Base-by-base conservation (phyloP, 2,329 filamentous ascomycete species). In the Penicillium brevicompactum region DNA sequence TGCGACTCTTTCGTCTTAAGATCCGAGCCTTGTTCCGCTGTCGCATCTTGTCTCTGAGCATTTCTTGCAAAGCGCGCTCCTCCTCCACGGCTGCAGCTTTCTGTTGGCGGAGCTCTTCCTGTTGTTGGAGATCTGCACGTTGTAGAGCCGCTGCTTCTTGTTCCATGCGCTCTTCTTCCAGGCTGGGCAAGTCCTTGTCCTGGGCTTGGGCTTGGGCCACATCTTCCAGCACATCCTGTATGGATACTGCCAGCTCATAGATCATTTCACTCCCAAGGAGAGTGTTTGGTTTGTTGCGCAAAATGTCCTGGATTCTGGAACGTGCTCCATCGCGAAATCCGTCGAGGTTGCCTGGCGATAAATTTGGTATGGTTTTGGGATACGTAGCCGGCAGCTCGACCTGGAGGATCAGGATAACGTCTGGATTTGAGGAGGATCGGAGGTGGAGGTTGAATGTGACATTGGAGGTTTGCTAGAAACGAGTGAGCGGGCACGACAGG, bases 301-400 rank as follows among this genome's bases (percentile, higher is more conserved):
- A 78, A 31, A 95, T 80, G 52, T 85, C 81, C 67, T 87, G 81
- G 14, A 96, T 82, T 66, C 88, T 89, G 69, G 86, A 88, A 55
- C 84, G 81, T 1, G 89, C 90, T 50, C 84, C 86, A 64, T 89
- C 87, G 42, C 86, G 86, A 52, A 96, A 78, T 43, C 83, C 80
- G 24, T 81, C 79, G 41, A 86, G 77, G 51, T 86, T 80, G 60
- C 89, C 87, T 43, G 95, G 70, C 4, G 82, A 85, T 13, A 96
- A 76, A 10, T 91, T 77, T 1, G 92, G 92, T 1, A 86, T 78
- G 1, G 91, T 89, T 69, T 91, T 96, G 4, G 93, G 94, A 71
- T 97, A 97, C 0, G 92, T 96, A 6, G 92, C 89, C 8, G 91
- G 94, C 62, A 97, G 79, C 53, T 90, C 87, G 49, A 95, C 91